A percentile compares a stretch with the other conserved stretches of the same genome.
Evolutionary conservation across 441 rosid genomes (phyloP).

Genomic region (Aquilaria agallochum): DNA sequence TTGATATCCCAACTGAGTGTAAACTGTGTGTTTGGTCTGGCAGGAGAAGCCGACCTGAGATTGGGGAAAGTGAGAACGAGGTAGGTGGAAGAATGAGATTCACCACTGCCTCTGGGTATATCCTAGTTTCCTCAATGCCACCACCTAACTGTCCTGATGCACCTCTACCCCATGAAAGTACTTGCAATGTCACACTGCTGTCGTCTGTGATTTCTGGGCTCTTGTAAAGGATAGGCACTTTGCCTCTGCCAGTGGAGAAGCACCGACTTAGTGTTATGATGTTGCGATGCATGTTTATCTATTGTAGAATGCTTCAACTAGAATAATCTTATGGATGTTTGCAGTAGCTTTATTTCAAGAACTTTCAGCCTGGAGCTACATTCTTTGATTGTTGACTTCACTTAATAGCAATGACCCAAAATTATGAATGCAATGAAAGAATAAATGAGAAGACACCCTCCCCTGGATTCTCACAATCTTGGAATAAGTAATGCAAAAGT

Average conservation of each 20-base stretch:
- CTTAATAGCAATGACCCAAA: too few relatives aligned
- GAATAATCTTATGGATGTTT: too few relatives aligned
- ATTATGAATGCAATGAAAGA: too few relatives aligned
- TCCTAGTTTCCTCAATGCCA: constrained; percentile 66
- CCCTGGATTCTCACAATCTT: too few relatives aligned
- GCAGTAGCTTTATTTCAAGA: too few relatives aligned
- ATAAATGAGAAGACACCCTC: too few relatives aligned
- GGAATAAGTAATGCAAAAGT: too few relatives aligned
- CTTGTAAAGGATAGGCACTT: constrained; percentile 44
- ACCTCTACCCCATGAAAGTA: constrained; percentile 91
- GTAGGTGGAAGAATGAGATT: constrained; percentile 44
- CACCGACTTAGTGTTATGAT: too few relatives aligned
- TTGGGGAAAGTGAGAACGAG: constrained; percentile 43
- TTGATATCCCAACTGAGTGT: constrained; percentile 51
- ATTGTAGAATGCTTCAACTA: too few relatives aligned
- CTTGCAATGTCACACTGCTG: constrained; percentile 42
- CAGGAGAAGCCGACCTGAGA: constrained; percentile 45
- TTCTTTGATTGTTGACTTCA: too few relatives aligned
- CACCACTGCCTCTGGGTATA: constrained; percentile 70
- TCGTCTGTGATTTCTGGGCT: constrained; percentile 32
- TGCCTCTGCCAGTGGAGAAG: constrained; percentile 22
- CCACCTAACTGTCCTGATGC: constrained; percentile 95
- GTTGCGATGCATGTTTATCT: too few relatives aligned
- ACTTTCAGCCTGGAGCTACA: too few relatives aligned
- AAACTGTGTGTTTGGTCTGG: constrained; percentile 5